Evolutionary conservation across 2,329 filamentous ascomycete genomes (phyloP).

Genomic region (Pseudogymnoascus sp.): DNA sequence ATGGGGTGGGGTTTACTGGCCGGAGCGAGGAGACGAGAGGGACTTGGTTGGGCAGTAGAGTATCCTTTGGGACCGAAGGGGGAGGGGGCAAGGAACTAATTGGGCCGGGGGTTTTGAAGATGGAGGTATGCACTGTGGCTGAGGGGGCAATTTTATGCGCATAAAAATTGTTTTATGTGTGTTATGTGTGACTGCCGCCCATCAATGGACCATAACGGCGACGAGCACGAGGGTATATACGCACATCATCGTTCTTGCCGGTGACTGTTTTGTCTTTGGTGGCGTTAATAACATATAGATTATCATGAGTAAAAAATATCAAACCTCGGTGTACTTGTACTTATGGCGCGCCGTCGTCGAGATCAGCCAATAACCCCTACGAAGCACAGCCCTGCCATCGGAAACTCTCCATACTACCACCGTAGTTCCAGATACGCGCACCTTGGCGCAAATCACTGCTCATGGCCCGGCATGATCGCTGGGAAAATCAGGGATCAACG

Average conservation of each 20-base stretch:
- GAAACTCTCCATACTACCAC: neutral
- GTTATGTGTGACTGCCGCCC: neutral
- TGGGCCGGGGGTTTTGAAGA: neutral
- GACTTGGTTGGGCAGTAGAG: neutral
- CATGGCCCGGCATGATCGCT: neutral
- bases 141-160: neutral
- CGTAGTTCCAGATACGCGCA: conserved; percentile 1
- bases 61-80: neutral
- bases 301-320: neutral
- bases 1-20: neutral
- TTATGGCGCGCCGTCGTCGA: neutral
- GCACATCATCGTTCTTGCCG: neutral
- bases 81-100: neutral
- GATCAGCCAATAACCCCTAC: neutral
- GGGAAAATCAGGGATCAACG: neutral
- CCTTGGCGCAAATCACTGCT: neutral
- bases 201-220: neutral
- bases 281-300: neutral
- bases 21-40: neutral
- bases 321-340: neutral
- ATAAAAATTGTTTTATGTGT: conserved; percentile 2
- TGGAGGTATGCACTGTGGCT: neutral
- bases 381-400: neutral
- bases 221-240: neutral
- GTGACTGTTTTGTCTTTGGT: neutral